Conservation (phyloP, 805 yeast species). For the Candida endomychidarum region DNA sequence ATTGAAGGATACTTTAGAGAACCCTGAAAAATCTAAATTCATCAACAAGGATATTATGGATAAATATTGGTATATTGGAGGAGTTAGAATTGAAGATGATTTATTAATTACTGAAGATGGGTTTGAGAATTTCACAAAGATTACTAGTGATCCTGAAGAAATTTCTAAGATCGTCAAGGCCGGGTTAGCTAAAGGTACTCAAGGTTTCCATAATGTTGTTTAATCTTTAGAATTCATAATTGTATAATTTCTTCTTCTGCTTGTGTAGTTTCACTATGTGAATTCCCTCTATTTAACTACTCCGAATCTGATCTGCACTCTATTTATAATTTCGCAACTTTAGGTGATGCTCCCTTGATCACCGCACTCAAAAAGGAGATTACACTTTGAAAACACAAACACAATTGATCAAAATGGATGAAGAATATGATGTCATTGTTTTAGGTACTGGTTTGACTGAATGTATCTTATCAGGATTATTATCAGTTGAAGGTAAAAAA, state of each 20-base stretch:
- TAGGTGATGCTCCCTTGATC: background rate
- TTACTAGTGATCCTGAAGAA: conserved; percentile 85
- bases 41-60: conserved; percentile 67
- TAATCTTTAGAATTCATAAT: conserved; percentile 18
- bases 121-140: conserved; percentile 73
- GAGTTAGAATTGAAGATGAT: conserved; percentile 96
- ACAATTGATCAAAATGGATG: conserved; percentile 62
- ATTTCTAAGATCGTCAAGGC: conserved; percentile 71
- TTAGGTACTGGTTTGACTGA: conserved; percentile 95
- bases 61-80: conserved; percentile 88
- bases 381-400: background rate
- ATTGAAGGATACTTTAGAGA: conserved; percentile 59
- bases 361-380: background rate
- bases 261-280: too few relatives aligned
- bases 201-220: conserved; percentile 59
- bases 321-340: background rate
- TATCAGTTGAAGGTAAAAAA: conserved; percentile 97
- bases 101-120: conserved; percentile 76
- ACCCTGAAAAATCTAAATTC: conserved; percentile 49
- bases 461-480: conserved; percentile 88
- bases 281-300: too few relatives aligned
- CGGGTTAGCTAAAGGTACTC: conserved; percentile 62
- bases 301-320: too few relatives aligned
- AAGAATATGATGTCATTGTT: conserved; percentile 94
- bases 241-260: too few relatives aligned